Base-by-base conservation (phyloP, 2,329 filamentous ascomycete genomes). In the Hypoxylon sp. region DNA sequence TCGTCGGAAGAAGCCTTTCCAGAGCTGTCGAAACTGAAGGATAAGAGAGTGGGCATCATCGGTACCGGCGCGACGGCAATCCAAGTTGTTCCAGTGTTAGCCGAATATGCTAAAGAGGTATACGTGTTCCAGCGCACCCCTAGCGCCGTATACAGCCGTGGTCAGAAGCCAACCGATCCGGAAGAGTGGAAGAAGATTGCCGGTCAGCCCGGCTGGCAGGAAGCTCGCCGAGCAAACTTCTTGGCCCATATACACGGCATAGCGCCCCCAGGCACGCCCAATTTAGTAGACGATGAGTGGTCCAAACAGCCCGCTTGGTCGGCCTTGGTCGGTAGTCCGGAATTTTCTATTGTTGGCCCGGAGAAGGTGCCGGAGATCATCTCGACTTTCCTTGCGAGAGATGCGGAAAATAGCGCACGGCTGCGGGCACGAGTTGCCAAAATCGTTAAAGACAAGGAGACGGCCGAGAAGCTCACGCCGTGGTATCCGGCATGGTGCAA, bases 401-500 rank as follows among this genome's bases (percentile, higher is more conserved):
- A 88, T 67, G 66, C 78, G 1, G 74, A 77, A 0, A 77, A 78
- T 18, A 75, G 79, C 36, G 80, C 87, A 16, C 64, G 73, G 1
- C 73, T 85, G n/a, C 82, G 86, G 1, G 74, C 74, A 2, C 80
- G 84, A 2, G 78, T 83, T 4, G 81, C 83, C n/a, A 70, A 77
- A 0, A 74, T 84, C n/a, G 86, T 90, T n/a, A 74, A 82, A 36
- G 82, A 89, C 68, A 74, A 75, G 9, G 75, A 73, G 1, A 85
- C 82, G 0, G 87, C 87, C 0, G 79, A 80, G 26, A 80, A 75
- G 2, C 79, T 90, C 5, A 73, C 67, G n/a, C 71, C 72, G 11
- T 75, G 73, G 73, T 91, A 90, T 71, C 82, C 84, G 0, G 76
- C 77, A 0, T 89, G 84, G 82, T 91, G 88, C 78, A 91, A 91